These are phyloP conservation scores for Purpureocillium takamizusanense DNA, from an alignment of 2,329 filamentous ascomycete genomes.

Conservation along the genomic window DNA sequence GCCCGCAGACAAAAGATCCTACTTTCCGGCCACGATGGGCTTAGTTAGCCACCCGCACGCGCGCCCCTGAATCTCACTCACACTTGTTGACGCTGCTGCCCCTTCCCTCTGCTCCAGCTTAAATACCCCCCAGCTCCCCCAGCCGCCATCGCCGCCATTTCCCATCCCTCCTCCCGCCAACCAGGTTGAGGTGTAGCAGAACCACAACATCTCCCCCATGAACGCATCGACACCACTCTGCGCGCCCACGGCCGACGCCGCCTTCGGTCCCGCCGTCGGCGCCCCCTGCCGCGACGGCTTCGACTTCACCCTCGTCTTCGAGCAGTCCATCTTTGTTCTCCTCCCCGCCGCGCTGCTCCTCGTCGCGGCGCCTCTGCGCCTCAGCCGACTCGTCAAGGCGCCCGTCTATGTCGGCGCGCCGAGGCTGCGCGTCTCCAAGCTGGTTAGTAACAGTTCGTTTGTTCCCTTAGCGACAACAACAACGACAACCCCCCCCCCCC, in stretches of 20 bases:
- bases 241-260: conserved; percentile 5
- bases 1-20: too few species aligned
- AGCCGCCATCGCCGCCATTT: too few species aligned
- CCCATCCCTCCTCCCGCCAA: too few species aligned
- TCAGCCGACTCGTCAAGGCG: conserved; percentile 15
- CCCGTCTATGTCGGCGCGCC: conserved; percentile 15
- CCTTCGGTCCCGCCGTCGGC: not conserved
- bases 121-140: too few species aligned
- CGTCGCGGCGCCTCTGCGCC: conserved; percentile 16
- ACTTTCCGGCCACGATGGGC: too few species aligned
- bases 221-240: conserved; percentile 12
- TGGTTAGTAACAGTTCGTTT: conserved; percentile 16
- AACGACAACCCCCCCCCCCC: too few species aligned
- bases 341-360: not conserved
- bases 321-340: not conserved
- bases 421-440: conserved; percentile 15
- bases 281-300: not conserved
- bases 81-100: too few species aligned
- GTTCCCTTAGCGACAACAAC: not conserved
- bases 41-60: too few species aligned
- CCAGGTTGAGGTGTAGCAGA: too few species aligned
- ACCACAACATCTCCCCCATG: conserved; percentile 12
- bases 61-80: too few species aligned
- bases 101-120: too few species aligned
- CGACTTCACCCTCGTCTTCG: not conserved